Evolutionary conservation across 2,329 filamentous ascomycete species (phyloP).

Genomic region (Calcarisporium arbuscula): DNA sequence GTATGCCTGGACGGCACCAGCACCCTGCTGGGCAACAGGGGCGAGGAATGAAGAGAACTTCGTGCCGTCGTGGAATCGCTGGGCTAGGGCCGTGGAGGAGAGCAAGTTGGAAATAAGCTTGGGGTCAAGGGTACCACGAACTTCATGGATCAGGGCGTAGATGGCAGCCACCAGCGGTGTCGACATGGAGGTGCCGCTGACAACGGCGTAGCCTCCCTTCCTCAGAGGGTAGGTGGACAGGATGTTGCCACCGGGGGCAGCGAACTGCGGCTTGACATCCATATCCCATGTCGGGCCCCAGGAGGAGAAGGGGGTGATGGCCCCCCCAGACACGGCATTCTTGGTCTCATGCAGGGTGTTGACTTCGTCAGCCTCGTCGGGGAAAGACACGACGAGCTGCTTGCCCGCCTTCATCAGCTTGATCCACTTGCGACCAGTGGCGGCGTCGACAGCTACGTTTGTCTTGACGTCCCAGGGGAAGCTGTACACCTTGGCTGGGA

Average conservation of each 20-base stretch:
- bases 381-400: too few species aligned
- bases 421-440: too few species aligned
- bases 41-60: conserved; percentile 34
- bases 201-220: conserved; percentile 42
- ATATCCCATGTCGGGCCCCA: conserved; percentile 59
- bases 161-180: conserved; percentile 50
- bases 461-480: too few species aligned
- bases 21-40: conserved; percentile 55
- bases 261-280: conserved; percentile 49
- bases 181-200: conserved; percentile 56
- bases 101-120: conserved; percentile 41
- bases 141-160: conserved; percentile 46
- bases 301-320: conserved; percentile 44
- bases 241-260: conserved; percentile 51
- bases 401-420: too few species aligned
- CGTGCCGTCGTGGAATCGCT: conserved; percentile 39
- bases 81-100: conserved; percentile 41
- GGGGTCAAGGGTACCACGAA: conserved; percentile 45
- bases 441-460: too few species aligned
- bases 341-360: conserved; percentile 24
- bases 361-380: conserved; percentile 25
- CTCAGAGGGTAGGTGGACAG: conserved; percentile 48
- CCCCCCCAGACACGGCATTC: conserved; percentile 44
- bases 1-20: conserved; percentile 53
- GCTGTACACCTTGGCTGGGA: too few species aligned